Base-by-base conservation (phyloP, 148 eudicot genomes). In the Talinum fruticosum region DNA sequence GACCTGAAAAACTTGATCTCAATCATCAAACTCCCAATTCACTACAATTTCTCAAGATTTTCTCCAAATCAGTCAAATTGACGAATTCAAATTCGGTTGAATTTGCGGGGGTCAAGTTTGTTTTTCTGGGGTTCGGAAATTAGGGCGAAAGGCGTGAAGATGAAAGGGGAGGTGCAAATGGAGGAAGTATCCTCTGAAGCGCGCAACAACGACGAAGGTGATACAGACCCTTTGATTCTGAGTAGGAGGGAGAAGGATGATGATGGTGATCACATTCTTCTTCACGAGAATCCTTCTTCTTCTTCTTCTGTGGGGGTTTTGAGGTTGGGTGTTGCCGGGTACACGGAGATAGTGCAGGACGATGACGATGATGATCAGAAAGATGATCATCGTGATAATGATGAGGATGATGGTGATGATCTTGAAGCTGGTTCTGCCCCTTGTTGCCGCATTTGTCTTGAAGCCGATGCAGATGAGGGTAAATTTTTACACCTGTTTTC, bases 401-500 rank as follows among this genome's bases (percentile, higher is more conserved):
- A 87, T 70, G 81, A 78, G 44, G 72, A 57, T 33, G 87, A 18
- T 24, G 72, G 32, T 54, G 85, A 83, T 23, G 91, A 88, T 80
- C 80, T 78, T 24, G 98, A 93, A 82, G 85, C 86, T 49, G 96
- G 94, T 33, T 83, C 85, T 19, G 51, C 82, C 45, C 83, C 88
- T 64, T 80, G 79, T 76, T 93, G 98, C 78, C 92, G 98, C 33
- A 93, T 93, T 83, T 93, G 97, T 85, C 97, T 93, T 32, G 95
- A 93, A 80, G 84, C 87, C 51, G 97, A 90, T 66, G 93, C 88
- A 2, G 90, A 90, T 32, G 87, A 83, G 75, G 95, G 95, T 75
- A 45, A 62, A n/a, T 33, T 75, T 62, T 23, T 70, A 54, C 26
- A n/a, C 41, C 21, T 71, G 2, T 73, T 26, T 45, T 33, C 10